Percentiles rank a stretch among this genome's conserved stretches.
Conservation (phyloP, 495 filamentous ascomycete genomes). For the Parmelia sp. region DNA sequence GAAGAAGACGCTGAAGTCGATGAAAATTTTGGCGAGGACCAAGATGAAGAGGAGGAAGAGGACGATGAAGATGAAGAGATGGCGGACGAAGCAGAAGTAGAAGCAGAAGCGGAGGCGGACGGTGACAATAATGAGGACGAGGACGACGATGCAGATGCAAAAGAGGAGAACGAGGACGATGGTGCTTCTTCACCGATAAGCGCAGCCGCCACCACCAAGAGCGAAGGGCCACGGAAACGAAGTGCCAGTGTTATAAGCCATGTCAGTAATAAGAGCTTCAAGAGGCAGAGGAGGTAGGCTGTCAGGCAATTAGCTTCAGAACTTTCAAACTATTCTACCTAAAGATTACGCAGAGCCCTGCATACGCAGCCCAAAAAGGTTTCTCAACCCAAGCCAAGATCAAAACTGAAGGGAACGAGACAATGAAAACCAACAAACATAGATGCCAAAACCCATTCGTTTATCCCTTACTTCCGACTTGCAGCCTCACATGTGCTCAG, state of each 20-base stretch:
- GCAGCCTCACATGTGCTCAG: background rate
- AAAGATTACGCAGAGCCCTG: background rate
- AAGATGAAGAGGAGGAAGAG: constrained; percentile 14
- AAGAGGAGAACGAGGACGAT: constrained; percentile 11
- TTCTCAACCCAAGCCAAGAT: background rate
- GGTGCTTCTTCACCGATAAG: constrained; percentile 12
- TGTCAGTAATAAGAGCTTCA: constrained; percentile 27
- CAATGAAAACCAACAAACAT: background rate
- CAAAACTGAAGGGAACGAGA: background rate
- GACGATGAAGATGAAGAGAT: constrained; percentile 16
- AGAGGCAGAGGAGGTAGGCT: constrained; percentile 22
- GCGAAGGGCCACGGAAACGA: constrained; percentile 22
- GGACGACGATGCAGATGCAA: constrained; percentile 14
- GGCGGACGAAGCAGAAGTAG: constrained; percentile 2
- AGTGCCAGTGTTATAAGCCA: constrained; percentile 29
- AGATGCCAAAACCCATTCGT: background rate
- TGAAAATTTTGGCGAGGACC: constrained; percentile 32
- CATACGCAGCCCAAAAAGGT: background rate
- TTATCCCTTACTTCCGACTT: background rate
- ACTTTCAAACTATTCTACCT: background rate
- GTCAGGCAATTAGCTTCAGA: background rate
- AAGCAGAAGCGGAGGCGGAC: constrained; percentile 11
- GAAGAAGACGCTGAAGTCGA: constrained; percentile 27
- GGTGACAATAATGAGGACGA: constrained; percentile 12
- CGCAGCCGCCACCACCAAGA: constrained; percentile 4